Conservation (phyloP, 2,329 filamentous ascomycete genomes). For the Colletotrichum sidae region DNA sequence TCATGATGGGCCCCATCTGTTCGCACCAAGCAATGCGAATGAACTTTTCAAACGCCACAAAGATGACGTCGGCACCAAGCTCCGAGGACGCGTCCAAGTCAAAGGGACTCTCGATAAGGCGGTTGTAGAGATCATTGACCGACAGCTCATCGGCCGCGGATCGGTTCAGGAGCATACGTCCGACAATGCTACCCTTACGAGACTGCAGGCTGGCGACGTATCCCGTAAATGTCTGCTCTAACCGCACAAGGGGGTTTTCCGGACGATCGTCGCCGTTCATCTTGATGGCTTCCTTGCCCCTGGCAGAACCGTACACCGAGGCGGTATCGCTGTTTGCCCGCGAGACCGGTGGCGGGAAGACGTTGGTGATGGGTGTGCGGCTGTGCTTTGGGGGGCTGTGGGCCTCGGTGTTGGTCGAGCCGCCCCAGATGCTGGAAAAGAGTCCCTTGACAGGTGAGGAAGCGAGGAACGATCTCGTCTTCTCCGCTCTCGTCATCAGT, state of each 20-base stretch:
- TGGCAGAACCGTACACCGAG: conserved; percentile 67
- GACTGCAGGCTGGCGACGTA: conserved; percentile 86
- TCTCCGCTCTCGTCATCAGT: conserved; percentile 71
- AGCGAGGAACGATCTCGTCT: conserved; percentile 76
- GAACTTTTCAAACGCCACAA: conserved; percentile 95
- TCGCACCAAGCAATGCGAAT: conserved; percentile 88
- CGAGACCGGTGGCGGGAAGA: conserved; percentile 53
- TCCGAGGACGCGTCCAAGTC: conserved; percentile 82
- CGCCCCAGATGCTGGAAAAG: conserved; percentile 83
- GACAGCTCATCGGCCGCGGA: conserved; percentile 78
- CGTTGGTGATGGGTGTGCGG: conserved; percentile 50
- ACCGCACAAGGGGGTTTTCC: conserved; percentile 74
- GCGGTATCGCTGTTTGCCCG: conserved; percentile 59
- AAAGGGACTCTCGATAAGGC: conserved; percentile 83
- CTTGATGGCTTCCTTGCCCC: conserved; percentile 58
- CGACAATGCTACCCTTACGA: conserved; percentile 88
- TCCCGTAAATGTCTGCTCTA: conserved; percentile 88
- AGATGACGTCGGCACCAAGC: conserved; percentile 83
- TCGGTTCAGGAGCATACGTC: conserved; percentile 78
- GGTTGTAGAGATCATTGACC: conserved; percentile 92
- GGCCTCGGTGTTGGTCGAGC: conserved; percentile 60
- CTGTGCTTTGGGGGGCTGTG: conserved; percentile 52
- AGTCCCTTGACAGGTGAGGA: conserved; percentile 88
- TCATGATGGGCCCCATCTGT: conserved; percentile 87
- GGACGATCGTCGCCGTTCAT: conserved; percentile 63